A percentile compares a stretch with the other conserved stretches of the same genome.
These are phyloP conservation scores for Aspergillus hortae DNA, from an alignment of 2,329 filamentous ascomycete genomes.

Conservation along the genomic window DNA sequence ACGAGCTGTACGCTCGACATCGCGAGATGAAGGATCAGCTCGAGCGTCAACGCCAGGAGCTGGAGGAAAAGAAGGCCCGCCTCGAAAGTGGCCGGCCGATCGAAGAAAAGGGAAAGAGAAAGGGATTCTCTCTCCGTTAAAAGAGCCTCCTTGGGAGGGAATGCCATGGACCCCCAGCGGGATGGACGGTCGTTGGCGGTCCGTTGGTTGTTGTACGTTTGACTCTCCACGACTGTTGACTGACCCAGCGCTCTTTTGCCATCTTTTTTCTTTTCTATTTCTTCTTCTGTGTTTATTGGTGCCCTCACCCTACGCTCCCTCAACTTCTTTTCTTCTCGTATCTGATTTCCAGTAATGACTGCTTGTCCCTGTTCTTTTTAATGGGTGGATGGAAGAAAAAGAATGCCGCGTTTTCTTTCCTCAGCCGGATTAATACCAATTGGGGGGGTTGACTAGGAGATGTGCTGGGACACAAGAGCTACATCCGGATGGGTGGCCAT, in stretches of 20 bases:
- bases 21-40: constrained; percentile 99
- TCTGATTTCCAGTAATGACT: constrained; percentile 20
- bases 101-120: constrained; percentile 97
- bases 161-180: constrained; percentile 17
- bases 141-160: constrained; percentile 7
- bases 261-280: constrained; percentile 21
- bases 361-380: constrained; percentile 4
- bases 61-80: constrained; percentile 97
- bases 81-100: constrained; percentile 92
- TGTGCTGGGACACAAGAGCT: constrained; percentile 20
- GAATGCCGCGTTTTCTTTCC: constrained; percentile 16
- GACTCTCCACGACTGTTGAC: constrained; percentile 25
- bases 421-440: constrained; percentile 20
- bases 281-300: constrained; percentile 25
- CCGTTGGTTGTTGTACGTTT: constrained; percentile 20
- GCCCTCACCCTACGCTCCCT: constrained; percentile 28
- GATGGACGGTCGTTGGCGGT: constrained; percentile 19
- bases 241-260: constrained; percentile 25
- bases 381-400: constrained; percentile 25
- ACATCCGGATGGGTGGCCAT: constrained; percentile 10
- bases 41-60: constrained; percentile 86
- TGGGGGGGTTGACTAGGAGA: constrained; percentile 22
- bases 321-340: constrained; percentile 24
- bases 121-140: constrained; percentile 98
- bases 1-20: constrained; percentile 96